These are phyloP conservation scores for Moniliophthora roreri DNA, from an alignment of 1,284 basidiomycete species.

Conservation along the genomic window DNA sequence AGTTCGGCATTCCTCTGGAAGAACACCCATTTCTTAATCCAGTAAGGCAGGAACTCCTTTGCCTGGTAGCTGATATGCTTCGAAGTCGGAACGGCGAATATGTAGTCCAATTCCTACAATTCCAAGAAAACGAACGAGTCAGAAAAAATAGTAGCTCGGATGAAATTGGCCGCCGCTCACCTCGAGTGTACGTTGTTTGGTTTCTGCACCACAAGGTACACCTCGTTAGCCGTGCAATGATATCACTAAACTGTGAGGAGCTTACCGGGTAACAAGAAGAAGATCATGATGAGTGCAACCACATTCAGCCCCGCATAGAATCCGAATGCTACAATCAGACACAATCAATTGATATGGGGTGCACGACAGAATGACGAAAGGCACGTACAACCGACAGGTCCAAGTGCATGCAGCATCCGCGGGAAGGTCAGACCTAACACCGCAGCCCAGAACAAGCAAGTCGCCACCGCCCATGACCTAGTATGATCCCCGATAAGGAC, in stretches of 20 bases:
- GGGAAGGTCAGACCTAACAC: conserved; percentile 64
- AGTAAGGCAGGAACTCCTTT: conserved; percentile 57
- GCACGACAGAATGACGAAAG: background rate
- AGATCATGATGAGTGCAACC: conserved; percentile 50
- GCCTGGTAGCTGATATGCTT: conserved; percentile 56
- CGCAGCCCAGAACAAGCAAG: conserved; percentile 51
- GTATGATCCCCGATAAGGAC: background rate
- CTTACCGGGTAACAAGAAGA: conserved; percentile 54
- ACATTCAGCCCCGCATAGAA: conserved; percentile 58
- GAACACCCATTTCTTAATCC: conserved; percentile 57
- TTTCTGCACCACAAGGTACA: conserved; percentile 41
- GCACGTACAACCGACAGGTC: conserved; percentile 31
- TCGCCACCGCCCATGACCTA: conserved; percentile 54
- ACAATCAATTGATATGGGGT: background rate
- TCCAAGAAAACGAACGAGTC: conserved; percentile 16
- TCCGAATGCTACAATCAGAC: conserved; percentile 43
- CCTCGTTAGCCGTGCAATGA: background rate
- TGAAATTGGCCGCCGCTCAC: conserved; percentile 19
- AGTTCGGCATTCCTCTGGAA: conserved; percentile 40
- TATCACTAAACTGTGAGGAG: conserved; percentile 19
- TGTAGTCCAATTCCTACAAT: conserved; percentile 51
- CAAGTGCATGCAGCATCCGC: conserved; percentile 47
- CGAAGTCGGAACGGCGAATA: conserved; percentile 65
- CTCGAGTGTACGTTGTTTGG: conserved; percentile 66
- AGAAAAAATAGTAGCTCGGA: background rate